These are phyloP conservation scores for Iberis pinnata DNA, from an alignment of 345 rosid species.

Conservation along the genomic window DNA sequence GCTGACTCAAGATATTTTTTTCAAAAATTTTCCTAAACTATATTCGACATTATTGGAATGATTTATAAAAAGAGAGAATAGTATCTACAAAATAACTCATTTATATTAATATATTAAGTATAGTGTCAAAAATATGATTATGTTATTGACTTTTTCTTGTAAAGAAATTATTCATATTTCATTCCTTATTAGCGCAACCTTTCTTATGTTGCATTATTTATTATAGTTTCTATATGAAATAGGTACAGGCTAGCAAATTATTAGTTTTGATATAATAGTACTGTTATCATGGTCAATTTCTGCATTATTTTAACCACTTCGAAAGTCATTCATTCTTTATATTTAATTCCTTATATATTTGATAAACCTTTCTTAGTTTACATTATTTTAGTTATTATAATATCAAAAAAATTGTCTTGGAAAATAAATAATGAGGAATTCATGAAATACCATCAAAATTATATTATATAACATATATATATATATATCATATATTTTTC, in stretches of 20 bases:
- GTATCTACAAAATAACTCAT: not conserved
- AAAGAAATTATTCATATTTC: no score
- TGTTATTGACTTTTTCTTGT: no score
- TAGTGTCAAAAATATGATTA: no score
- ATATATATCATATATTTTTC: no score
- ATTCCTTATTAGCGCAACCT: not conserved
- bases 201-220: not conserved
- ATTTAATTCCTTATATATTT: constrained; percentile 3
- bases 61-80: constrained; percentile 11
- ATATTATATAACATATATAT: no score
- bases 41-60: not conserved
- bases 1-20: not conserved
- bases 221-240: not conserved
- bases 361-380: not conserved
- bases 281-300: not conserved
- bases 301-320: not conserved
- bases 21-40: not conserved
- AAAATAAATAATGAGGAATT: no score
- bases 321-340: not conserved
- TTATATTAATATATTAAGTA: no score
- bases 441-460: no score
- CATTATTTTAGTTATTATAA: no score
- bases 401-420: not conserved
- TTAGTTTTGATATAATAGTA: no score
- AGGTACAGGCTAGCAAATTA: no score